A percentile compares a stretch with the other conserved stretches of the same genome.
These are phyloP conservation scores for Eucalyptus globulus DNA, from an alignment of 345 rosid species.

Conservation along the genomic window DNA sequence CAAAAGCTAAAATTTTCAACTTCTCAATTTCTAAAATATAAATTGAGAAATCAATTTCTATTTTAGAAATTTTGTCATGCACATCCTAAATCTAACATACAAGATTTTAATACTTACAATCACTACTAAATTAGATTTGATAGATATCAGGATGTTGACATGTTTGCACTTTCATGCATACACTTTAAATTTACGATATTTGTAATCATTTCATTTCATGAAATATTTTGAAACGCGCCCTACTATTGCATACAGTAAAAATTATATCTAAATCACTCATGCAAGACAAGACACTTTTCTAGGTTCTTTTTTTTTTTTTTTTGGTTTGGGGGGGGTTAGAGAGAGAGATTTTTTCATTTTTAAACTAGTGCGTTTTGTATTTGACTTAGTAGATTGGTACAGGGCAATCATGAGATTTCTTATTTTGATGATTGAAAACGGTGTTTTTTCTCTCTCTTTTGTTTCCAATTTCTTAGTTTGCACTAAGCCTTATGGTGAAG, in stretches of 20 bases:
- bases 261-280: background rate
- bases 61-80: too few species aligned
- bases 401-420: background rate
- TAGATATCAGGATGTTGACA: background rate
- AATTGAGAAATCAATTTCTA: too few species aligned
- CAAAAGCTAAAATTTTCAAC: too few species aligned
- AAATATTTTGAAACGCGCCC: background rate
- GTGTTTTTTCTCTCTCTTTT: background rate
- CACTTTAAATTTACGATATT: background rate
- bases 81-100: background rate
- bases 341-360: background rate
- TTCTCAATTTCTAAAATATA: too few species aligned
- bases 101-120: background rate
- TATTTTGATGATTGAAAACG: background rate
- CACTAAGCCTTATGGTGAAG: slow-evolving; percentile 57
- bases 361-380: background rate
- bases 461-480: slow-evolving; percentile 20
- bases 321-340: fast-evolving
- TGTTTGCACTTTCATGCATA: background rate
- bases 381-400: background rate
- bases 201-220: background rate
- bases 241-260: background rate
- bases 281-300: background rate
- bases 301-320: background rate
- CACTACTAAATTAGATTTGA: background rate